Base-by-base conservation (phyloP, 2,329 filamentous ascomycete species). In the Aureobasidium sp. region DNA sequence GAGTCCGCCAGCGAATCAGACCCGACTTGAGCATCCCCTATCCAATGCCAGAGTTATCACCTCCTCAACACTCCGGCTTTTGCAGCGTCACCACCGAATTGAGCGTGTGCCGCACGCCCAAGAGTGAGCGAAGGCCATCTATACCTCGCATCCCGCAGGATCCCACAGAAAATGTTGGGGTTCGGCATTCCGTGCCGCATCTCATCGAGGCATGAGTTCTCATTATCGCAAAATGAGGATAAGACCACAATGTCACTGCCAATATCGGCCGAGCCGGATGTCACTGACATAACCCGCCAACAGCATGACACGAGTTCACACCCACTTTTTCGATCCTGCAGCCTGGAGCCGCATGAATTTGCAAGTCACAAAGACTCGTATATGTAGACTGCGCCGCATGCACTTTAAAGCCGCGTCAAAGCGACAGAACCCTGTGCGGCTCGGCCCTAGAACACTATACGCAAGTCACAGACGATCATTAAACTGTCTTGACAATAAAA, bases 1-100 rank as follows among this genome's bases (percentile, higher is more conserved):
- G 78, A 81, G 36, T 45, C 64, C 16, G 59, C 45, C 11, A 8
- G 45, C 25, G 44, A 59, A 27, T 11, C 57, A 4, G 57, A 59
- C 3, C 45, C 57, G 3, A 58, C 54, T 15, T 58, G 54, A 58
- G 42, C 42, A 41, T 7, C 29, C 11, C 3, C 32, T 39, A 21
- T 21, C 10, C 16, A 36, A 44, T 34, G 41, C 36, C 39, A 57
- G 41, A 45, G 39, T 36, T 16, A 34, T 25, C 53, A 57, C 39
- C n/a, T 44, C 16, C 42, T 6, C 27, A 29, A 8, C 29, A 25
- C 37, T 34, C 54, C 13, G 27, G 34, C 34, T n/a, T 21, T 37
- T 25, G 5, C 42, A 9, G 7, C 6, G 25, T 21, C 11, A n/a
- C 21, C 8, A 16, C 21, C n/a, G 15, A 10, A 13, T 1, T 13